Percentiles rank a stretch among this genome's conserved stretches.
Evolutionary conservation across 257 asterid genomes (phyloP).

Genomic region (Forsythia viridissima): DNA sequence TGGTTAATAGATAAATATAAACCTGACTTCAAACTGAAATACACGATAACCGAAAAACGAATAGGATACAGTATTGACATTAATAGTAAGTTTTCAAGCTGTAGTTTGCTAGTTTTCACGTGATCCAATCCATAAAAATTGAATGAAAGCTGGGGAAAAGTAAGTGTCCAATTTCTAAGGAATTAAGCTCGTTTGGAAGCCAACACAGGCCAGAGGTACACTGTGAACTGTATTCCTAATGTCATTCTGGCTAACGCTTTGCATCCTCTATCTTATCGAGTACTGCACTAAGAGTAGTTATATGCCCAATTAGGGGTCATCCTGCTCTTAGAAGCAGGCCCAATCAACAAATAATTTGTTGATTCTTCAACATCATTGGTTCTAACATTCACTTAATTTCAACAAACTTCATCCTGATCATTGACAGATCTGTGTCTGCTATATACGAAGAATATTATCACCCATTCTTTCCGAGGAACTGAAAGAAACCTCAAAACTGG

Average conservation of each 20-base stretch:
- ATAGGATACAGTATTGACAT: not conserved
- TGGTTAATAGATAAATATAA: slow-evolving; percentile 1
- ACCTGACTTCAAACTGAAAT: not conserved
- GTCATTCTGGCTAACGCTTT: not conserved
- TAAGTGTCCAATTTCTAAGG: not conserved
- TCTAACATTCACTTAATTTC: not conserved
- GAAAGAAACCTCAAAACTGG: not conserved
- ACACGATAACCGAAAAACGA: not conserved
- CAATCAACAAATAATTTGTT: not conserved
- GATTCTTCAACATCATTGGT: not conserved
- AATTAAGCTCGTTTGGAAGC: not conserved
- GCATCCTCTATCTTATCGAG: not conserved
- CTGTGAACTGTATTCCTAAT: not conserved
- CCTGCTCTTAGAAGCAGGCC: not conserved
- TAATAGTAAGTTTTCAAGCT: not conserved
- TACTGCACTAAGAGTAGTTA: not conserved
- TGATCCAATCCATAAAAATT: not conserved
- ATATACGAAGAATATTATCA: not conserved
- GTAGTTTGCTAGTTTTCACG: not conserved
- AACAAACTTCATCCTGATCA: not conserved
- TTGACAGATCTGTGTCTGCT: not conserved
- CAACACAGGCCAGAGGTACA: not conserved
- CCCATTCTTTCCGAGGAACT: not conserved
- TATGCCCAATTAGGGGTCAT: not conserved
- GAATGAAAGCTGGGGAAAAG: not conserved